A percentile compares a stretch with the other conserved stretches of the same genome.
Conservation (phyloP, 2,329 filamentous ascomycete species). For the Pestalotiopsis sp. region DNA sequence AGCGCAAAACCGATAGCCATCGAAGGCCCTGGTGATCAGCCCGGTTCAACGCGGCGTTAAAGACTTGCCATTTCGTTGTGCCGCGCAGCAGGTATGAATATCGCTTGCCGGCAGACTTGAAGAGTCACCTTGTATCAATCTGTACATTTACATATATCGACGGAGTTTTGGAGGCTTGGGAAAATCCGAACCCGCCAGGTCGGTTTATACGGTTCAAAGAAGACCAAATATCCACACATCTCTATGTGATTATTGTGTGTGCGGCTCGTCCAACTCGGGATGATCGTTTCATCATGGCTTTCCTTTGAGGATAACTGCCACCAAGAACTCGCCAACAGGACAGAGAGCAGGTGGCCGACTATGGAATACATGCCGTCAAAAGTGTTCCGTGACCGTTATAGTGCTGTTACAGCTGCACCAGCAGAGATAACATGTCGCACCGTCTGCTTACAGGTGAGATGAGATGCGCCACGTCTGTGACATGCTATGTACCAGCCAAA, state of each 20-base stretch:
- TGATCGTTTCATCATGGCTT: neutral
- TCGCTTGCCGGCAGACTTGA: neutral
- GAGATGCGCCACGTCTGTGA: no score
- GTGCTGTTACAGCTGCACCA: no score
- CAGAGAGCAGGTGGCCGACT: neutral
- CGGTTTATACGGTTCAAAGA: neutral
- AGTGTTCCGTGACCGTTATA: no score
- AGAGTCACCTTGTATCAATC: neutral
- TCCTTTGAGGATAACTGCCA: neutral
- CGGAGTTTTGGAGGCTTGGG: neutral
- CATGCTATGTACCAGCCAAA: no score
- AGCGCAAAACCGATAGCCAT: slow-evolving; percentile 63
- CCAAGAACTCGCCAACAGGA: neutral
- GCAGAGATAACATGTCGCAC: no score
- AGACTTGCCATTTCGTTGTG: neutral
- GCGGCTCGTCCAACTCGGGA: neutral
- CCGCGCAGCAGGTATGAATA: neutral
- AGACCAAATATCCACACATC: neutral
- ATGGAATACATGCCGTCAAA: no score
- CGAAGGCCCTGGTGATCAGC: slow-evolving; percentile 18
- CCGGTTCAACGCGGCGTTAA: slow-evolving; percentile 1
- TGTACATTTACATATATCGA: neutral
- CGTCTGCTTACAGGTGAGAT: no score
- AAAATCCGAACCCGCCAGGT: neutral
- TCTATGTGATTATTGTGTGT: neutral